phyloP scores from a whole-genome alignment of 768 basidiomycete species.

The Lentinula edodes region DNA sequence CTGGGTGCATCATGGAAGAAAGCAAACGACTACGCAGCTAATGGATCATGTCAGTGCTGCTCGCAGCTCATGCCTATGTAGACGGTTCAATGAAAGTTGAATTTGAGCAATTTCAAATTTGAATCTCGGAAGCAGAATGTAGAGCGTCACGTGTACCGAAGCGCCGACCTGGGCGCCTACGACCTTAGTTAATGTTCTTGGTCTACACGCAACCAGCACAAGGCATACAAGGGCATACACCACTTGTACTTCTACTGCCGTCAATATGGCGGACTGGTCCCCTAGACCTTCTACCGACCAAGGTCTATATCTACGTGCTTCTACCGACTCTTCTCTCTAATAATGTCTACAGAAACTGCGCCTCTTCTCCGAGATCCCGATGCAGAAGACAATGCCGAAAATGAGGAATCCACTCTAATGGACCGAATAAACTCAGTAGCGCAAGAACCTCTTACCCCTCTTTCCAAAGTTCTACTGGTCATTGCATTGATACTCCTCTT shows the following conservation, averaged over 20 bases:
- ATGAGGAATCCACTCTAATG: conserved; percentile 27
- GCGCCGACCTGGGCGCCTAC: too few species aligned
- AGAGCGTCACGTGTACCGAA: not conserved
- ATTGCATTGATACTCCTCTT: conserved; percentile 74
- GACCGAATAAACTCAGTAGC: conserved; percentile 51
- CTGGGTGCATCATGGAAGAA: not conserved
- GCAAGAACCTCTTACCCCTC: conserved; percentile 74
- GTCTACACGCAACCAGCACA: not conserved
- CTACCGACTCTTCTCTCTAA: not conserved
- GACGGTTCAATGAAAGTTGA: too few species aligned
- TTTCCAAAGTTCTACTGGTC: conserved; percentile 78
- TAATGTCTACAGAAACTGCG: conserved; percentile 45
- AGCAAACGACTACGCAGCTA: not conserved
- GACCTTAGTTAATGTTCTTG: not conserved
- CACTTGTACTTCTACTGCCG: conserved; percentile 13
- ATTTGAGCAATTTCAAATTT: too few species aligned
- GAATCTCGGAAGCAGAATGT: too few species aligned
- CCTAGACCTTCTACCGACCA: conserved; percentile 52
- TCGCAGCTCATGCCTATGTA: too few species aligned
- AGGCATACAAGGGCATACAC: not conserved
- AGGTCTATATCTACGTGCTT: conserved; percentile 28
- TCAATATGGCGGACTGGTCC: conserved; percentile 51
- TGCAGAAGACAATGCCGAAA: conserved; percentile 21
- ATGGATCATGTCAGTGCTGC: not conserved
- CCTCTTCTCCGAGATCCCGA: conserved; percentile 54